These are phyloP conservation scores for Pholiota conissans DNA, from an alignment of 768 basidiomycete species.

Conservation along the genomic window DNA sequence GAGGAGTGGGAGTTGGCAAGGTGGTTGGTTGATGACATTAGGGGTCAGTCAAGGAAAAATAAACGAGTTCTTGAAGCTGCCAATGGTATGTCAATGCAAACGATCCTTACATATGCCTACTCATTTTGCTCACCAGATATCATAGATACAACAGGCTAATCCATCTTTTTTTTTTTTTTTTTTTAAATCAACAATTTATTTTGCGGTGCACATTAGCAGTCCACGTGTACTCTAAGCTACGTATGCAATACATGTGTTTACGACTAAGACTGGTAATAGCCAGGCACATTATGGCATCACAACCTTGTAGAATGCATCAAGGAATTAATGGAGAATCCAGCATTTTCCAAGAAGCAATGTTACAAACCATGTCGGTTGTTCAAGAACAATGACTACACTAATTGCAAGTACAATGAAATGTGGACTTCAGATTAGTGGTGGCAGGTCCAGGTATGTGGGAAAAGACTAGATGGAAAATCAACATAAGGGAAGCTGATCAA, in stretches of 20 bases:
- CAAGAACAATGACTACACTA: background rate
- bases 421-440: slow-evolving; percentile 49
- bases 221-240: too few relatives aligned
- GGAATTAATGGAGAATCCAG: slow-evolving; percentile 33
- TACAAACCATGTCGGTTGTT: background rate
- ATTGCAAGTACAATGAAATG: slow-evolving; percentile 39
- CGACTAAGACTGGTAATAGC: background rate
- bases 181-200: too few relatives aligned
- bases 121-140: too few relatives aligned
- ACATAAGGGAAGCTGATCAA: too few relatives aligned
- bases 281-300: slow-evolving; percentile 8
- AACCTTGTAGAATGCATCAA: slow-evolving; percentile 30
- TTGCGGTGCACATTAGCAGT: too few relatives aligned
- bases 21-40: slow-evolving; percentile 17
- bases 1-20: slow-evolving; percentile 34
- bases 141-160: too few relatives aligned
- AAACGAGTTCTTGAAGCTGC: too few relatives aligned
- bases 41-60: too few relatives aligned
- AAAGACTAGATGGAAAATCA: background rate
- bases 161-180: too few relatives aligned
- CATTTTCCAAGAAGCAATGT: slow-evolving; percentile 19
- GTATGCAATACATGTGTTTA: too few relatives aligned
- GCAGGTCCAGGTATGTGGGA: slow-evolving; percentile 22
- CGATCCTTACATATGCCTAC: too few relatives aligned
- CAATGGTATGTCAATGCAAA: too few relatives aligned